A percentile compares a stretch with the other conserved stretches of the same genome.
These are phyloP conservation scores for Cyberlindnera mrakii DNA, from an alignment of 805 yeast species.

Conservation along the genomic window DNA sequence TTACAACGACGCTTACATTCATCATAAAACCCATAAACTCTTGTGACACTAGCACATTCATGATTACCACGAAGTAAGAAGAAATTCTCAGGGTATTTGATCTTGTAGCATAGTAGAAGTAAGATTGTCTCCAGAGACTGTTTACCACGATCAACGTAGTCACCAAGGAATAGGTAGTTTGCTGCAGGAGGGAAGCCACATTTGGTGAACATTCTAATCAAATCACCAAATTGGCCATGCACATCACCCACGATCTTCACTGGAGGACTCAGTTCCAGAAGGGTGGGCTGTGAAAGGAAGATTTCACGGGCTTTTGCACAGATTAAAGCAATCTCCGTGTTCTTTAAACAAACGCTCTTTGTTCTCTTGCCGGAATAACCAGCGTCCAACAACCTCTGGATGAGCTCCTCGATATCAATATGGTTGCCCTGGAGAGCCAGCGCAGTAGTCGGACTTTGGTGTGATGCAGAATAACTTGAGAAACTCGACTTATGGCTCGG, in stretches of 20 bases:
- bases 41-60: slow-evolving; percentile 89
- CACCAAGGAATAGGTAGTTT: slow-evolving; percentile 70
- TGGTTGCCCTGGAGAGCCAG: slow-evolving; percentile 6
- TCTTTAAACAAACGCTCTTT: slow-evolving; percentile 80
- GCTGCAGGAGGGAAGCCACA: slow-evolving; percentile 81
- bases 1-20: slow-evolving; percentile 87
- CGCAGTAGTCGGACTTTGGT: slow-evolving; percentile 19
- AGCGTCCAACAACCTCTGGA: slow-evolving; percentile 87
- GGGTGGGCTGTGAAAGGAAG: slow-evolving; percentile 82
- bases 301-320: slow-evolving; percentile 88
- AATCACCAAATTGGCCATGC: slow-evolving; percentile 93
- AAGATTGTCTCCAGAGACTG: slow-evolving; percentile 85
- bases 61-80: slow-evolving; percentile 90
- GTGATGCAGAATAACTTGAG: slow-evolving; percentile 20
- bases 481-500: slow-evolving; percentile 21
- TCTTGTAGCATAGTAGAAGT: slow-evolving; percentile 68
- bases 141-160: slow-evolving; percentile 94
- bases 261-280: slow-evolving; percentile 80
- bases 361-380: slow-evolving; percentile 95
- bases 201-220: slow-evolving; percentile 72
- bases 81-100: slow-evolving; percentile 85
- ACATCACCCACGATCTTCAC: slow-evolving; percentile 86
- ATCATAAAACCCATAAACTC: slow-evolving; percentile 94
- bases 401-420: slow-evolving; percentile 75
- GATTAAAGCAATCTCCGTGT: slow-evolving; percentile 79